Conservation (phyloP, 768 basidiomycete genomes). For the Xanthoconium purpureum region DNA sequence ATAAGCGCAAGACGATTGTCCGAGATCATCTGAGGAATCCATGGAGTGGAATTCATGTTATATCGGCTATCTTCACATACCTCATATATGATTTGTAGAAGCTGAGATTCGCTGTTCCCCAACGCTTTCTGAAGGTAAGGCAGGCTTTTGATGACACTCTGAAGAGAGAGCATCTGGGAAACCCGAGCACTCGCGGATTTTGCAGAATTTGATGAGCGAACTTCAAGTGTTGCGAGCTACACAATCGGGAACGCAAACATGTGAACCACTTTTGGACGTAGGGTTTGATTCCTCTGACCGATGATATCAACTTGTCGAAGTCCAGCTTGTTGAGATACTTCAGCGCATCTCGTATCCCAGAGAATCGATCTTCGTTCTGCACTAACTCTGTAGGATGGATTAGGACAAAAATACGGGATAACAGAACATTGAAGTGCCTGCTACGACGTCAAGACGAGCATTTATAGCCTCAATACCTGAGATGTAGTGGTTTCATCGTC, state of each 20-base stretch:
- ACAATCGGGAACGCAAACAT: background rate
- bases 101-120: conserved; percentile 49
- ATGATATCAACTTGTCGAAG: conserved; percentile 80
- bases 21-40: conserved; percentile 55
- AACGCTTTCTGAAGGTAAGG: conserved; percentile 64
- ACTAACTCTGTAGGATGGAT: conserved; percentile 56
- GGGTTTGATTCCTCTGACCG: conserved; percentile 37
- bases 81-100: conserved; percentile 60
- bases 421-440: conserved; percentile 45
- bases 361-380: conserved; percentile 71
- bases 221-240: conserved; percentile 69
- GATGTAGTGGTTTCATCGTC: background rate
- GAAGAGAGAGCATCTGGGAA: conserved; percentile 74
- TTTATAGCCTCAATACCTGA: conserved; percentile 54
- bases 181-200: conserved; percentile 70
- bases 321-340: conserved; percentile 77
- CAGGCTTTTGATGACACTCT: conserved; percentile 65
- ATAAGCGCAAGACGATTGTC: conserved; percentile 71
- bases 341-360: conserved; percentile 63
- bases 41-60: background rate
- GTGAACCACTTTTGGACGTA: background rate
- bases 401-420: background rate
- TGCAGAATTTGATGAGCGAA: conserved; percentile 47
- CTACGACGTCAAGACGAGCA: conserved; percentile 81
- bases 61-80: conserved; percentile 34